These are phyloP conservation scores for Cercospora sp. DNA, from an alignment of 2,329 filamentous ascomycete genomes.

Conservation along the genomic window DNA sequence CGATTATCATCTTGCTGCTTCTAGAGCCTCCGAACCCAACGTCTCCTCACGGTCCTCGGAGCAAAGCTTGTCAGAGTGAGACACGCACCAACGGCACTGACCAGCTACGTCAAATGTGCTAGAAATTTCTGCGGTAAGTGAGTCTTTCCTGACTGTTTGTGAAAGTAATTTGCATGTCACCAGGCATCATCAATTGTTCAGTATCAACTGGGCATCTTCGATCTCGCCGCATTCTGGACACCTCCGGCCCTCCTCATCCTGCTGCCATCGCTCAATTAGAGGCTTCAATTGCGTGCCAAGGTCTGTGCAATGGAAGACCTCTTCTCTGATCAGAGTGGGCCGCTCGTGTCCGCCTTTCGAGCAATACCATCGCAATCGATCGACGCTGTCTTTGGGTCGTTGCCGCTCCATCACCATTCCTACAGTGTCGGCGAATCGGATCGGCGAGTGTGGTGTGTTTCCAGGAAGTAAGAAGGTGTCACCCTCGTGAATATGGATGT, in stretches of 20 bases:
- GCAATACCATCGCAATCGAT: conserved; percentile 91
- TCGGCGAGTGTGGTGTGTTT: conserved; percentile 90
- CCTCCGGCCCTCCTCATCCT: conserved; percentile 65
- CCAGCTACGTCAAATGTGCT: neutral
- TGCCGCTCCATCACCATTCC: conserved; percentile 88
- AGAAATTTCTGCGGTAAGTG: neutral
- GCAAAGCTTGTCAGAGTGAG: neutral
- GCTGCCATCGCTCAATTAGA: conserved; percentile 79
- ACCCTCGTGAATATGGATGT: conserved; percentile 87
- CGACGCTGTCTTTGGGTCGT: conserved; percentile 67
- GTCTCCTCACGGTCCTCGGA: neutral
- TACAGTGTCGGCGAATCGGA: conserved; percentile 90
- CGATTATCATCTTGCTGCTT: neutral
- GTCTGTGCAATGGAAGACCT: conserved; percentile 82
- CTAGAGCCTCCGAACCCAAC: neutral
- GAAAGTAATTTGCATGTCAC: neutral
- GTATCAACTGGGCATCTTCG: conserved; percentile 15
- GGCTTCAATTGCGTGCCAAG: conserved; percentile 92
- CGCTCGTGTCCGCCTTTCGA: conserved; percentile 54
- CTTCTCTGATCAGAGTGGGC: conserved; percentile 71
- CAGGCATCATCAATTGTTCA: neutral
- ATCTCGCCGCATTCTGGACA: conserved; percentile 69
- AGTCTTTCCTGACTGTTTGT: neutral
- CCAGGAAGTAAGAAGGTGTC: conserved; percentile 89
- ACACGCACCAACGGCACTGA: neutral